Evolutionary conservation across 2,329 filamentous ascomycete genomes (phyloP).

Genomic region (Microsporum ferrugineum): DNA sequence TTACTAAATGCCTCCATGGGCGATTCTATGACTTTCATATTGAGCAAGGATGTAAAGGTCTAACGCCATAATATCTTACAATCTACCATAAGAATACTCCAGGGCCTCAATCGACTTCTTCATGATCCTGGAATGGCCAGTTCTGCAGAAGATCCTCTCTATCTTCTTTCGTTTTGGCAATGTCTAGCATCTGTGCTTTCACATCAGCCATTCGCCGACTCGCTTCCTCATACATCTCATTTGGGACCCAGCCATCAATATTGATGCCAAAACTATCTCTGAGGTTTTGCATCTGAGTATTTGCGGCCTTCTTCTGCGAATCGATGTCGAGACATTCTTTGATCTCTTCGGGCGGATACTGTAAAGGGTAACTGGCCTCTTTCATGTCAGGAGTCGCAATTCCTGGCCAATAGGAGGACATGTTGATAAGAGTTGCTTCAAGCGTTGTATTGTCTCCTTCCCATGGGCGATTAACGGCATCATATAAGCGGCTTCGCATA

Average conservation of each 20-base stretch:
- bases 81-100: not conserved
- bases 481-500: conserved; percentile 14
- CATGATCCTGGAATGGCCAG: conserved; percentile 15
- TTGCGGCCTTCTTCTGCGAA: conserved; percentile 14
- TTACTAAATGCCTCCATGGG: too few species aligned
- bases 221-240: conserved; percentile 16
- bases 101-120: conserved; percentile 7
- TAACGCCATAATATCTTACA: not conserved
- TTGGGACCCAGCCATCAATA: conserved; percentile 19
- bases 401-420: conserved; percentile 13
- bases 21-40: not conserved
- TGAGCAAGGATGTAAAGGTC: not conserved
- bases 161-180: conserved; percentile 14
- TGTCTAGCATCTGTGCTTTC: conserved; percentile 16
- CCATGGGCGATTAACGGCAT: conserved; percentile 17
- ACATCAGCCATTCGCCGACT: conserved; percentile 12
- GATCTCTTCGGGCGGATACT: conserved; percentile 12
- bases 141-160: conserved; percentile 7
- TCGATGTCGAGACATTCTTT: conserved; percentile 13
- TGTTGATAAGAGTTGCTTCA: conserved; percentile 17
- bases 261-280: conserved; percentile 16
- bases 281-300: conserved; percentile 16
- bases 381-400: conserved; percentile 1
- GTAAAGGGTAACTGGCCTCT: conserved; percentile 10
- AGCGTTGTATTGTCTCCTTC: conserved; percentile 19